Percentiles rank a stretch among this genome's conserved stretches.
Evolutionary conservation across 225 moss, liverwort and hornwort species (phyloP).

Genomic region (Marchantia paleacea): DNA sequence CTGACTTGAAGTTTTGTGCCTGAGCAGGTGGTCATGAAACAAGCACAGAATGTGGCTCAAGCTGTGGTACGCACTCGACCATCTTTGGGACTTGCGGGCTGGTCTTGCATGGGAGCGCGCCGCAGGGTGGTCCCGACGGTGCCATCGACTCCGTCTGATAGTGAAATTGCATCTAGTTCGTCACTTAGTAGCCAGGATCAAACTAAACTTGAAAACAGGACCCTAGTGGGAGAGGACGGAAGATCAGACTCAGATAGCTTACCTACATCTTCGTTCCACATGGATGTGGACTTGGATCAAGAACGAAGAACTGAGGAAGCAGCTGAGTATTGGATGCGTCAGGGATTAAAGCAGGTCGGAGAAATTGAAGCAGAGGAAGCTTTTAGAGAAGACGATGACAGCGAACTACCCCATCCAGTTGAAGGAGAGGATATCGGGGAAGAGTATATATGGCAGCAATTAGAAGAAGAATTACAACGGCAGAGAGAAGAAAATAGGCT

Average conservation of each 20-base stretch:
- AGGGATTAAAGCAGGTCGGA: conserved; percentile 33
- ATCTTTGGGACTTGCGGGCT: conserved; percentile 54
- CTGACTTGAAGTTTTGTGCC: not conserved
- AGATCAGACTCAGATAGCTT: conserved; percentile 22
- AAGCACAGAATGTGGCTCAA: conserved; percentile 86
- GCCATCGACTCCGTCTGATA: conserved; percentile 19
- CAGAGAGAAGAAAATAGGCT: conserved; percentile 68
- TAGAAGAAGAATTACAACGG: conserved; percentile 80
- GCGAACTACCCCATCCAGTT: conserved; percentile 37
- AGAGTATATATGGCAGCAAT: conserved; percentile 84
- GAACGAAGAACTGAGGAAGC: conserved; percentile 35
- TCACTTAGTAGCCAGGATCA: conserved; percentile 22
- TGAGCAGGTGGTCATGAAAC: conserved; percentile 78
- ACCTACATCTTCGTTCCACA: conserved; percentile 27
- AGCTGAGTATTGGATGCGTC: conserved; percentile 43
- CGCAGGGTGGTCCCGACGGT: conserved; percentile 56
- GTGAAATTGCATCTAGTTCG: conserved; percentile 25
- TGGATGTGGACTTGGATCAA: conserved; percentile 31
- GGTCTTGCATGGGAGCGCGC: conserved; percentile 97
- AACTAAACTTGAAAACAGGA: conserved; percentile 6
- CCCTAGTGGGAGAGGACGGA: conserved; percentile 5
- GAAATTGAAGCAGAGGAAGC: conserved; percentile 37
- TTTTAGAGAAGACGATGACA: conserved; percentile 46
- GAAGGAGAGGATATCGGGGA: conserved; percentile 70
- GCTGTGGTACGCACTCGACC: conserved; percentile 79